These are phyloP conservation scores for Spathaspora passalidarum DNA, from an alignment of 805 yeast genomes.

Conservation along the genomic window DNA sequence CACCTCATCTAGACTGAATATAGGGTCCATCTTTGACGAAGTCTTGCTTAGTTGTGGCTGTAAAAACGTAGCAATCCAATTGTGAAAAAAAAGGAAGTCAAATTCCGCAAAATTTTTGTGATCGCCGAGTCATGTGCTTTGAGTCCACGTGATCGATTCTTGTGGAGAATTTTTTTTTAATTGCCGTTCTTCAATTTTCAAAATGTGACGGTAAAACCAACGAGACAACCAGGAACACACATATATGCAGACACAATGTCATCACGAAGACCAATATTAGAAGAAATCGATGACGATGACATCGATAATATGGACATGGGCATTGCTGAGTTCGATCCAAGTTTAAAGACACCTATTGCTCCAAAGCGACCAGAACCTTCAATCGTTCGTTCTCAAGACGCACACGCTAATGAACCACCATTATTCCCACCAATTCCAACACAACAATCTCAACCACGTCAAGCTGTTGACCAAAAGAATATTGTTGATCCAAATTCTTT, in stretches of 20 bases:
- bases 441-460: constrained; percentile 10
- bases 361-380: constrained; percentile 58
- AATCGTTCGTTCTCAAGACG: constrained; percentile 61
- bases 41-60: too few relatives aligned
- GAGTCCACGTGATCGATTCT: neutral
- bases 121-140: neutral
- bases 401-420: constrained; percentile 19
- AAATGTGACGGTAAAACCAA: neutral
- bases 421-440: constrained; percentile 19
- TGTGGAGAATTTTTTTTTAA: neutral
- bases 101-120: neutral
- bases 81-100: neutral
- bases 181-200: neutral
- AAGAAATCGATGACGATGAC: constrained; percentile 79
- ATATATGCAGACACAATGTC: constrained; percentile 17
- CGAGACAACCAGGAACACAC: neutral
- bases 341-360: constrained; percentile 64
- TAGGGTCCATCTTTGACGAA: constrained; percentile 8
- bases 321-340: constrained; percentile 81
- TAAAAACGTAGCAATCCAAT: too few relatives aligned
- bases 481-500: constrained; percentile 34
- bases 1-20: constrained; percentile 12
- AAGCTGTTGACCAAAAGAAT: constrained; percentile 13
- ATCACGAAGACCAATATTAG: constrained; percentile 61
- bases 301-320: constrained; percentile 93